These are phyloP conservation scores for Simmondsia chinensis DNA, from an alignment of 148 eudicot species.

Conservation along the genomic window DNA sequence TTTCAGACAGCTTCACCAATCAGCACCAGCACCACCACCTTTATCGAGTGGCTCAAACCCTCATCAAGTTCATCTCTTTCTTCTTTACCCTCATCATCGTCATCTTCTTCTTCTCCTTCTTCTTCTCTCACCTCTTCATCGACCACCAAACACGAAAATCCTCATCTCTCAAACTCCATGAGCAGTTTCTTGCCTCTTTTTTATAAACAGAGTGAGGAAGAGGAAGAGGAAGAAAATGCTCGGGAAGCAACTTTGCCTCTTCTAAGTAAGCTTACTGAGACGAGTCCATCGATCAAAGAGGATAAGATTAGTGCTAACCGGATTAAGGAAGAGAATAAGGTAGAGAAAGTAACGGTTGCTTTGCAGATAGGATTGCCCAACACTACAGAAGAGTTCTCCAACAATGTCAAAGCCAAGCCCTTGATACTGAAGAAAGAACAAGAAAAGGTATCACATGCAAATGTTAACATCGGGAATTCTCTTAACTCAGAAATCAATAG, in stretches of 20 bases:
- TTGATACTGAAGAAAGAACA: conserved; percentile 19
- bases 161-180: conserved; percentile 14
- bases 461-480: no score
- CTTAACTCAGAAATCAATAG: no score
- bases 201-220: conserved; percentile 16
- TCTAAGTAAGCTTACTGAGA: conserved; percentile 30
- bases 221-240: conserved; percentile 12
- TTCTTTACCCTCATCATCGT: conserved; percentile 10
- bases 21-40: no score
- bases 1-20: conserved; percentile 34
- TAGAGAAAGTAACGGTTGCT: conserved; percentile 33
- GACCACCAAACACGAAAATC: conserved; percentile 4
- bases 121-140: conserved; percentile 2
- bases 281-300: conserved; percentile 25
- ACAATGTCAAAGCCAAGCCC: conserved; percentile 12
- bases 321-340: conserved; percentile 10
- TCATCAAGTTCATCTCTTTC: conserved; percentile 10
- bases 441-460: conserved; percentile 5
- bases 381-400: no score
- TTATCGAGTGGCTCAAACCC: conserved; percentile 51
- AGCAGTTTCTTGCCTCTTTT: conserved; percentile 27
- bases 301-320: conserved; percentile 16
- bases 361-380: conserved; percentile 58
- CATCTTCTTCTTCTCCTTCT: conserved; percentile 24
- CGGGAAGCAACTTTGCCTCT: conserved; percentile 46